Conservation (phyloP, 805 yeast genomes). For the Kodamaea kaohsiungensis region DNA sequence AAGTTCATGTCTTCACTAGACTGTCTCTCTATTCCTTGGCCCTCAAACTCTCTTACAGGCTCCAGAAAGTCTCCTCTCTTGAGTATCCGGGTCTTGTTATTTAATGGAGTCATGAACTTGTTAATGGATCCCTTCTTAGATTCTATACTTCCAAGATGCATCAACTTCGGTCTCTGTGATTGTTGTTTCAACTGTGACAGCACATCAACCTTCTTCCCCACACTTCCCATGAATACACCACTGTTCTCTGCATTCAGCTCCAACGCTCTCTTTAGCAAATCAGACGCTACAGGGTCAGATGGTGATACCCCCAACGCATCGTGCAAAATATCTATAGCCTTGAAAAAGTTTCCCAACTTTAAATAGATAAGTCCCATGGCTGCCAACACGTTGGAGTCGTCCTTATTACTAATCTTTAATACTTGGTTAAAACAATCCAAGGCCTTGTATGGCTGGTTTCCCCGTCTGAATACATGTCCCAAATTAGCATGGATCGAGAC, state of each 20-base stretch:
- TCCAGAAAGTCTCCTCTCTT: slow-evolving; percentile 8
- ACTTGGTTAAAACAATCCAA: slow-evolving; percentile 77
- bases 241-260: slow-evolving; percentile 50
- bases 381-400: slow-evolving; percentile 68
- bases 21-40: neutral
- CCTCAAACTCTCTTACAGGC: slow-evolving; percentile 8
- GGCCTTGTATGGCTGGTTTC: slow-evolving; percentile 63
- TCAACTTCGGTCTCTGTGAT: neutral
- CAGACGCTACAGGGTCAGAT: slow-evolving; percentile 81
- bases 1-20: slow-evolving; percentile 26
- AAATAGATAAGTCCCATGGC: slow-evolving; percentile 84
- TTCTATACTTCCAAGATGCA: neutral
- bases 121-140: slow-evolving; percentile 4
- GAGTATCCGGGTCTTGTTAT: slow-evolving; percentile 16
- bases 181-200: neutral
- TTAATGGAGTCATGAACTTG: slow-evolving; percentile 26
- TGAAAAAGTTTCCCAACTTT: slow-evolving; percentile 60
- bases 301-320: slow-evolving; percentile 78
- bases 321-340: slow-evolving; percentile 77
- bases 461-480: slow-evolving; percentile 82
- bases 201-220: slow-evolving; percentile 15
- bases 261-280: slow-evolving; percentile 75
- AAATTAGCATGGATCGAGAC: slow-evolving; percentile 80
- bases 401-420: slow-evolving; percentile 63
- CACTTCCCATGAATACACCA: slow-evolving; percentile 24